Base-by-base conservation (phyloP, 352 stramenopile genomes). In the Lagenidium giganteum region DNA sequence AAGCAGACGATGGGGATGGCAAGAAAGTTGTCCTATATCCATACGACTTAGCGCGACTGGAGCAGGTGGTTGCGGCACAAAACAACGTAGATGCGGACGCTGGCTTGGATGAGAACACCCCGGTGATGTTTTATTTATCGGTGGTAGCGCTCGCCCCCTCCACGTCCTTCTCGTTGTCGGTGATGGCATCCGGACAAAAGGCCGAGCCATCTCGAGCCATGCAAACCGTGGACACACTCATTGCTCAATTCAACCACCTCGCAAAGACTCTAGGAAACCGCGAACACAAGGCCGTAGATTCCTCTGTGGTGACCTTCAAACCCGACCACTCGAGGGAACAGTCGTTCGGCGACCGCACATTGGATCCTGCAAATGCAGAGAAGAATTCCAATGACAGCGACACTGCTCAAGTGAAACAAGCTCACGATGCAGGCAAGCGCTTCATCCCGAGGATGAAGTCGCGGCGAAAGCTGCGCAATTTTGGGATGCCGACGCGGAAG, bases 141-240 rank as follows among this genome's bases (percentile, higher is more conserved):
- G 74, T 87, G 38, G 52, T 85, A 5, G 57, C 70, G 0, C 31
- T 72, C 8, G 60, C 67, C 17, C 52, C 63, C 1, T 39, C 35
- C 3, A 83, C 64, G n/a, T 28, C 8, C 3, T 86, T 86, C 28
- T 63, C 64, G 0, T 11, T 90, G 8, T 55, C 60, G 1, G 46
- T 83, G 3, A 87, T 90, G 71, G 57, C 67, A 1, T 83, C 74
- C 0, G 74, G 77, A 0, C 74, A 87, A 53, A 84, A 78, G 25
- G 62, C 64, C 26, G 62, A 75, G 29, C 53, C 68, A 0, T 85
- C 71, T 1, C 60, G 44, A 18, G 74, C 77, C 13, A 80, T 90
- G 16, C 52, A 70, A 22, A 77, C 72, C 13, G 74, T 90, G 2
- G 70, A 87, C 40, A 64, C 57, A 21, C 63, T 90, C 28, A 90